These are phyloP conservation scores for Tetrahymena thermophila DNA, from an alignment of 73 alveolate species.

Conservation along the genomic window DNA sequence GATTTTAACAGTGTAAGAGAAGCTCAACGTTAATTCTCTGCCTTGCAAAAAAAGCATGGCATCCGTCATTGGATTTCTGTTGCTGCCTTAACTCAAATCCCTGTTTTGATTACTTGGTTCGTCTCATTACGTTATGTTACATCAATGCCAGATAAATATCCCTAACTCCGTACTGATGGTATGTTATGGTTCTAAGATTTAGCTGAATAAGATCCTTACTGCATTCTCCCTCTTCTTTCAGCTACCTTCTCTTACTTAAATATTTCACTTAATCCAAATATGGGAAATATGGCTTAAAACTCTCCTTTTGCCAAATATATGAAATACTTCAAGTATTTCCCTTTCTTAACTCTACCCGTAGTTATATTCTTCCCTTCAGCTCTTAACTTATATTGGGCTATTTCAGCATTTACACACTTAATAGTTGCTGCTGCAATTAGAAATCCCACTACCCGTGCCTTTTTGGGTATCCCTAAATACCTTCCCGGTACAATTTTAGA, in stretches of 20 bases:
- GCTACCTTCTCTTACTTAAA: constrained; percentile 52
- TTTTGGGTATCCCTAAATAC: constrained; percentile 69
- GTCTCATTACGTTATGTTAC: constrained; percentile 64
- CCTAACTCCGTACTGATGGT: constrained; percentile 71
- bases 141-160: constrained; percentile 52
- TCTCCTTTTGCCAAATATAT: constrained; percentile 34
- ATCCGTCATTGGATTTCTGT: constrained; percentile 55
- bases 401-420: constrained; percentile 53
- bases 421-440: constrained; percentile 38
- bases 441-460: background rate
- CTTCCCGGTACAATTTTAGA: constrained; percentile 80
- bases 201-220: constrained; percentile 80
- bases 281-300: constrained; percentile 44
- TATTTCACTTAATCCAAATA: constrained; percentile 67
- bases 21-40: constrained; percentile 48
- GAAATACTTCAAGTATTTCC: constrained; percentile 56
- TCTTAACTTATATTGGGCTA: constrained; percentile 71
- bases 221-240: constrained; percentile 64
- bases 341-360: constrained; percentile 66
- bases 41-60: constrained; percentile 53
- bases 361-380: constrained; percentile 87
- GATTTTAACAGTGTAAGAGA: constrained; percentile 54
- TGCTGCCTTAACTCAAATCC: constrained; percentile 59
- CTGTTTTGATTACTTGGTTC: constrained; percentile 67
- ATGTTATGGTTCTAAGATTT: constrained; percentile 84